These are phyloP conservation scores for Casuarina equisetifolia DNA, from an alignment of 306 rosid genomes.

Conservation along the genomic window DNA sequence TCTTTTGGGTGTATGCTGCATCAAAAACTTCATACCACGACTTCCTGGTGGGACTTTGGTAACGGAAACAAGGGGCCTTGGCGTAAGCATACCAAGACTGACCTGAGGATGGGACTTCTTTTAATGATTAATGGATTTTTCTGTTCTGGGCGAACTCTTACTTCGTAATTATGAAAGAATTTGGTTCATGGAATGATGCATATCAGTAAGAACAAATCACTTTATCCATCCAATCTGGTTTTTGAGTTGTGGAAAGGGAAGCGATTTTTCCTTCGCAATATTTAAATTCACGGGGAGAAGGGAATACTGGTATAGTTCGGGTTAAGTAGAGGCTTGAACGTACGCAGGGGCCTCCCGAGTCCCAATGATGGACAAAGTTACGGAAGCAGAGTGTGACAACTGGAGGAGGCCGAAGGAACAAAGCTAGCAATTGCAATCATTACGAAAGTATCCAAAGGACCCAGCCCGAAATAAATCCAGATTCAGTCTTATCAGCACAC, in stretches of 20 bases:
- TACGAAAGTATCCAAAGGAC: slow-evolving; percentile 47
- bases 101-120: too few relatives aligned
- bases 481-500: slow-evolving; percentile 43
- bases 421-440: slow-evolving; percentile 52
- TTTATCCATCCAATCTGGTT: not conserved
- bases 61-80: not conserved
- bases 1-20: too few relatives aligned
- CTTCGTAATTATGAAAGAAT: not conserved
- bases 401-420: slow-evolving; percentile 74
- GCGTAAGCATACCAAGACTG: too few relatives aligned
- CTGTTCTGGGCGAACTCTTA: not conserved
- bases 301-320: slow-evolving; percentile 26
- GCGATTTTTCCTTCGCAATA: slow-evolving; percentile 33
- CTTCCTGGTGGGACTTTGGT: not conserved
- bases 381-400: slow-evolving; percentile 57
- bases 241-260: not conserved
- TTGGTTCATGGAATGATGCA: not conserved
- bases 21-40: too few relatives aligned
- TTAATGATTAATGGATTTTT: too few relatives aligned
- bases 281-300: slow-evolving; percentile 26
- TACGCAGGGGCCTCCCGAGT: slow-evolving; percentile 21
- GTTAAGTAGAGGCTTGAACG: slow-evolving; percentile 40
- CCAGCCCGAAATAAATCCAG: slow-evolving; percentile 38
- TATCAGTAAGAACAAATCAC: too few relatives aligned
- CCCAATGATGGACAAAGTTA: slow-evolving; percentile 31